Evolutionary conservation across 306 rosid species (phyloP).

Genomic region (Pyrus bretschneideri): DNA sequence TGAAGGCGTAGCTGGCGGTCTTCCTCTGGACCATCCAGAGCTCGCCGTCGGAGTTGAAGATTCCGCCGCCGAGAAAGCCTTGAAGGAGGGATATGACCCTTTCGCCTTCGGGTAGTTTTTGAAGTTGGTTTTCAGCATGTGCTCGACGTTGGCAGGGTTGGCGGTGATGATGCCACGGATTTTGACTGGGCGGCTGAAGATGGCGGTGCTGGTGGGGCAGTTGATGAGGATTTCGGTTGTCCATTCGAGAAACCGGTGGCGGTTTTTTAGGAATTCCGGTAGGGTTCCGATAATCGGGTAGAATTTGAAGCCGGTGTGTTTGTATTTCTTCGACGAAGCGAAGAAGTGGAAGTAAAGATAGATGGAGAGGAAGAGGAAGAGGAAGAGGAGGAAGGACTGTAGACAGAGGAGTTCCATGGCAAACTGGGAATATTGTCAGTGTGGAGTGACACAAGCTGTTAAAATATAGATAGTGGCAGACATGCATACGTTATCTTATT

Average conservation of each 20-base stretch:
- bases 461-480: not conserved
- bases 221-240: slow-evolving; percentile 34
- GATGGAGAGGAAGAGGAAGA: slow-evolving; percentile 2
- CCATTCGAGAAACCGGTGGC: slow-evolving; percentile 64
- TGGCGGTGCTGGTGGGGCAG: slow-evolving; percentile 42
- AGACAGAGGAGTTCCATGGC: slow-evolving; percentile 21
- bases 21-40: slow-evolving; percentile 59
- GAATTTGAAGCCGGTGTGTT: slow-evolving; percentile 30
- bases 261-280: slow-evolving; percentile 44
- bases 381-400: not conserved
- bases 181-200: slow-evolving; percentile 31
- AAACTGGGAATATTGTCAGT: not conserved
- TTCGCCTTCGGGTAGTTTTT: slow-evolving; percentile 62
- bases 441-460: not conserved
- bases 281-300: slow-evolving; percentile 48
- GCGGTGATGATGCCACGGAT: slow-evolving; percentile 43
- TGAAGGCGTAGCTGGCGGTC: slow-evolving; percentile 64
- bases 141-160: slow-evolving; percentile 50
- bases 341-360: slow-evolving; percentile 13
- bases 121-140: slow-evolving; percentile 59
- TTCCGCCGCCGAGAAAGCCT: slow-evolving; percentile 61
- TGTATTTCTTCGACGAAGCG: not conserved
- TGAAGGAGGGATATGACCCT: slow-evolving; percentile 26
- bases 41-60: slow-evolving; percentile 58
- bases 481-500: too few relatives aligned